Evolutionary conservation across 2,329 filamentous ascomycete genomes (phyloP).

Genomic region (Colletotrichum salicis): DNA sequence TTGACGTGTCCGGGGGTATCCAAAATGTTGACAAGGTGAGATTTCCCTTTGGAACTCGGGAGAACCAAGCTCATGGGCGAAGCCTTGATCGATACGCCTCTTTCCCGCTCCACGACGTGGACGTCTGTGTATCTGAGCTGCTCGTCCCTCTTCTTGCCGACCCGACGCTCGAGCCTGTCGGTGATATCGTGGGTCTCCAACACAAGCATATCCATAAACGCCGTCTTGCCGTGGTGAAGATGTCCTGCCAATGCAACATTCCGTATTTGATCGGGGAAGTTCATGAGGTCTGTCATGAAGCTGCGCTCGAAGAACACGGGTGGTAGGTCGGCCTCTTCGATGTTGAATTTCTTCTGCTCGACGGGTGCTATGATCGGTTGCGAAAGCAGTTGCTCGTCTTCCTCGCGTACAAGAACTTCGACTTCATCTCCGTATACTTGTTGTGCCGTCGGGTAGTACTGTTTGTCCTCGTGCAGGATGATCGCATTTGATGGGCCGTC

Average conservation of each 20-base stretch:
- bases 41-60: constrained; percentile 90
- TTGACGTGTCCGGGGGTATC: constrained; percentile 98
- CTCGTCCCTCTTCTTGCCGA: constrained; percentile 84
- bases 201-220: constrained; percentile 98
- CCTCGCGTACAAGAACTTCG: constrained; percentile 95
- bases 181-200: constrained; percentile 91
- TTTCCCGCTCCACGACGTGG: constrained; percentile 86
- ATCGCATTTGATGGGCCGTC: constrained; percentile 94
- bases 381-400: constrained; percentile 92
- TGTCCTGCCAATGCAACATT: constrained; percentile 94
- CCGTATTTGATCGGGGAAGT: constrained; percentile 91
- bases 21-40: constrained; percentile 91
- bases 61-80: constrained; percentile 94
- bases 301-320: constrained; percentile 86
- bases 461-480: constrained; percentile 98
- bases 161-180: constrained; percentile 81
- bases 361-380: constrained; percentile 95
- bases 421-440: constrained; percentile 96
- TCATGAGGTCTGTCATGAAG: constrained; percentile 97
- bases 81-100: constrained; percentile 91
- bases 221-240: constrained; percentile 96
- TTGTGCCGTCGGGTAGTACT: constrained; percentile 98
- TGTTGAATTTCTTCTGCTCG: constrained; percentile 93
- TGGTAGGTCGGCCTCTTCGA: constrained; percentile 91
- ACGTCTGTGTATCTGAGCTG: constrained; percentile 95